Percentiles rank a stretch among this genome's conserved stretches.
Conservation (phyloP, 192 early-diverging fungal genomes). For the Geranomyces michiganensis region DNA sequence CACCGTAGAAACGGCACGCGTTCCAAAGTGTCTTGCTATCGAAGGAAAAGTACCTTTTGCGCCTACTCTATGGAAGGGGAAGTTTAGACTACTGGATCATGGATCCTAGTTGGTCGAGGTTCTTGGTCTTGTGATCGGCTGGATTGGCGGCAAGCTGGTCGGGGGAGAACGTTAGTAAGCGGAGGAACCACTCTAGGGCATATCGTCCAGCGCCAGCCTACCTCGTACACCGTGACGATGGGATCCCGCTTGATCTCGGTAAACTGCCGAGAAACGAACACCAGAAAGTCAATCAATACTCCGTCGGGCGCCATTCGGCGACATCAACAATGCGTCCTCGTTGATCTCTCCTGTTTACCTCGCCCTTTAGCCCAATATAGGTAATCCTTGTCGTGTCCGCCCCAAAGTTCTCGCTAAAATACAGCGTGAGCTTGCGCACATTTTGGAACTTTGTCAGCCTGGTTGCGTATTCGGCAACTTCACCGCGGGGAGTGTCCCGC, state of each 20-base stretch:
- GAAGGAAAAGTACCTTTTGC: no score
- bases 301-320: no score
- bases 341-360: slow-evolving; percentile 35
- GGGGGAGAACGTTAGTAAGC: background rate
- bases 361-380: slow-evolving; percentile 91
- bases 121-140: slow-evolving; percentile 50
- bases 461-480: slow-evolving; percentile 50
- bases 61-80: background rate
- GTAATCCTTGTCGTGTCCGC: slow-evolving; percentile 73
- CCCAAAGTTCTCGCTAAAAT: slow-evolving; percentile 78
- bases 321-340: no score
- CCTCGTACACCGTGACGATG: slow-evolving; percentile 60
- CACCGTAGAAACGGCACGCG: no score
- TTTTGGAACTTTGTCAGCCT: slow-evolving; percentile 32
- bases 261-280: background rate
- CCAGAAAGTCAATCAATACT: background rate
- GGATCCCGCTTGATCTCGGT: slow-evolving; percentile 48
- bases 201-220: background rate
- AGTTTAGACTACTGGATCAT: slow-evolving; percentile 34
- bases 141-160: slow-evolving; percentile 51
- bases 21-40: no score
- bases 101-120: slow-evolving; percentile 8
- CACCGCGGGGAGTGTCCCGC: slow-evolving; percentile 61
- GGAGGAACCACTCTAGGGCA: background rate
- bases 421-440: slow-evolving; percentile 73